Evolutionary conservation across 768 basidiomycete genomes (phyloP).

Genomic region (Mycena olivaceomarginata): DNA sequence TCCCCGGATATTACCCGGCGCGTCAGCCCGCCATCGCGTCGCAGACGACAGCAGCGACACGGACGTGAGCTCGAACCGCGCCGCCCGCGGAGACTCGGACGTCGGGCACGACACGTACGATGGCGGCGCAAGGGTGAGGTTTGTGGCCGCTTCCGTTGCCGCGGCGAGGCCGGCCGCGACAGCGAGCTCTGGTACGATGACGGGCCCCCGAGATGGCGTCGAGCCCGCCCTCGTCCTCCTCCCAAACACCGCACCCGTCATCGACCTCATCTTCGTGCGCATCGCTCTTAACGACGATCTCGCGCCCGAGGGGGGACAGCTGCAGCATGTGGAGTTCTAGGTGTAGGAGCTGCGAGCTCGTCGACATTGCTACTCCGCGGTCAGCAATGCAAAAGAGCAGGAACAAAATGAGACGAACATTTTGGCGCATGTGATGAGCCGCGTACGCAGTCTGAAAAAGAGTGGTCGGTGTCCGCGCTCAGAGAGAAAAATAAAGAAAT

Average conservation of each 20-base stretch:
- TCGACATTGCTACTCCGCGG: no score
- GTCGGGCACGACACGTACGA: constrained; percentile 51
- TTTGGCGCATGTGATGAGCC: no score
- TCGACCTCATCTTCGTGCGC: constrained; percentile 85
- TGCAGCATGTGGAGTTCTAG: no score
- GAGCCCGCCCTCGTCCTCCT: constrained; percentile 71
- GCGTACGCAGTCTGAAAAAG: no score
- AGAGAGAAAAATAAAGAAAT: no score
- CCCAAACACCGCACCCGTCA: constrained; percentile 86
- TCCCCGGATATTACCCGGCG: constrained; percentile 48
- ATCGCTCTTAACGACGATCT: constrained; percentile 88
- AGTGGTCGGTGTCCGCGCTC: no score
- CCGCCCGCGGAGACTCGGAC: constrained; percentile 58
- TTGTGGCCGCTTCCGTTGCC: constrained; percentile 42
- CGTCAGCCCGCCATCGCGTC: constrained; percentile 40
- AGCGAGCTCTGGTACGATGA: constrained; percentile 38
- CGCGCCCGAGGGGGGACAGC: constrained; percentile 83
- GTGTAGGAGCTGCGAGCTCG: no score
- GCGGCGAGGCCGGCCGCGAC: constrained; percentile 51
- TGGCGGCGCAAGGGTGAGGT: constrained; percentile 43
- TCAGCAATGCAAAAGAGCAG: no score
- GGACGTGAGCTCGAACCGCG: constrained; percentile 54
- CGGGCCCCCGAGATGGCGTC: constrained; percentile 34
- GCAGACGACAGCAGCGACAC: constrained; percentile 46
- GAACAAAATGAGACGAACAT: no score